These are phyloP conservation scores for Hyphopichia fennica DNA, from an alignment of 1,139 yeast genomes.

Conservation along the genomic window DNA sequence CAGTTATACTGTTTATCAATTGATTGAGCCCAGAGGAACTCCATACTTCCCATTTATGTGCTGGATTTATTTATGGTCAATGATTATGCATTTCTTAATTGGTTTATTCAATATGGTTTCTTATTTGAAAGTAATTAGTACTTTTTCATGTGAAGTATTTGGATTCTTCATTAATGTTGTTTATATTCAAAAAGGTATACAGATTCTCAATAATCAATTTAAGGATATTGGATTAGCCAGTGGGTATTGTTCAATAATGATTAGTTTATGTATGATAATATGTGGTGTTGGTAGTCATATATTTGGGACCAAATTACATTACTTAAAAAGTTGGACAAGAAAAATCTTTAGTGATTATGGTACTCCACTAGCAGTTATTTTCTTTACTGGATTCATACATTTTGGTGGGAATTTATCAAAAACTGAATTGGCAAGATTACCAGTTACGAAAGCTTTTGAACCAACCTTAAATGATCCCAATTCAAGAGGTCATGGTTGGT, in stretches of 20 bases:
- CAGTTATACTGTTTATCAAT: constrained; percentile 85
- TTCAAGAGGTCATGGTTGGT: constrained; percentile 61
- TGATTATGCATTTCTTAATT: constrained; percentile 73
- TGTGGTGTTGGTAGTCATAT: constrained; percentile 68
- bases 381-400: constrained; percentile 89
- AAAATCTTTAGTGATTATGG: constrained; percentile 84
- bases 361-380: constrained; percentile 76
- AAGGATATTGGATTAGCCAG: constrained; percentile 40
- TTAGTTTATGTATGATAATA: constrained; percentile 70
- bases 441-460: constrained; percentile 69
- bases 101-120: constrained; percentile 72
- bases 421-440: constrained; percentile 57
- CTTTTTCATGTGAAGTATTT: constrained; percentile 89
- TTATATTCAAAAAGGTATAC: constrained; percentile 90
- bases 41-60: constrained; percentile 92
- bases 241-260: constrained; percentile 75
- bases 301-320: constrained; percentile 60
- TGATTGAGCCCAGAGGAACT: constrained; percentile 62
- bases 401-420: constrained; percentile 73
- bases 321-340: constrained; percentile 59
- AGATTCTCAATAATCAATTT: constrained; percentile 75
- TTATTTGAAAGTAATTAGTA: constrained; percentile 70
- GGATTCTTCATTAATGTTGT: constrained; percentile 89
- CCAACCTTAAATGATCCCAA: constrained; percentile 56
- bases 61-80: constrained; percentile 92